These are phyloP conservation scores for Dinochytrium kinnereticum DNA, from an alignment of 371 early-diverging fungal species.

Conservation along the genomic window DNA sequence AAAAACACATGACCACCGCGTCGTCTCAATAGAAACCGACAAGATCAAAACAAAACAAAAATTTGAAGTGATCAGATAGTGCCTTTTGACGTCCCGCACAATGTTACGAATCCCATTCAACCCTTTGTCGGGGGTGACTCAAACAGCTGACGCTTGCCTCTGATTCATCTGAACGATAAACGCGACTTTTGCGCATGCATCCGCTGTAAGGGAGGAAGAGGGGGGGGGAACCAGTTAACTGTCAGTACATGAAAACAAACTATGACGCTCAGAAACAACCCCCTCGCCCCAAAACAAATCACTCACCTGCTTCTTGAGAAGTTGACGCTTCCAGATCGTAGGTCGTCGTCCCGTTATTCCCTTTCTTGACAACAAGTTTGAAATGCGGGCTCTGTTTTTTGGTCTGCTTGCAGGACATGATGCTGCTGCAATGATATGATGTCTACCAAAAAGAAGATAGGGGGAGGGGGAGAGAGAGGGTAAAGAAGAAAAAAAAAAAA, in stretches of 20 bases:
- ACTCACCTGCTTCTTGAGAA: conserved; percentile 41
- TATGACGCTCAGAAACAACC: too few species aligned
- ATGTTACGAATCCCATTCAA: too few species aligned
- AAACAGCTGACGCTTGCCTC: neutral
- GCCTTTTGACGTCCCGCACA: too few species aligned
- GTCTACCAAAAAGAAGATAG: conserved; percentile 47
- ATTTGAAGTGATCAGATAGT: too few species aligned
- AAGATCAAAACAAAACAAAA: too few species aligned
- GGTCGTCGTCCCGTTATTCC: conserved; percentile 16
- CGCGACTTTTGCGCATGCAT: conserved; percentile 42
- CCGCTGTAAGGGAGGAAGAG: conserved; percentile 25
- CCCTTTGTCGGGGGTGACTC: too few species aligned
- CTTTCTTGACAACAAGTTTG: conserved; percentile 65
- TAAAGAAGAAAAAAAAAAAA: too few species aligned
- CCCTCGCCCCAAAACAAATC: neutral
- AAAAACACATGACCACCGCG: too few species aligned
- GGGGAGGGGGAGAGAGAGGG: too few species aligned
- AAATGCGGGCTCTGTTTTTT: conserved; percentile 77
- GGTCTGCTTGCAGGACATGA: conserved; percentile 78
- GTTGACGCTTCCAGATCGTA: conserved; percentile 47
- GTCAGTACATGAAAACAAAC: too few species aligned
- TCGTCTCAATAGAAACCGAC: too few species aligned
- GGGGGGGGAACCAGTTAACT: neutral
- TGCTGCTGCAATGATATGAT: conserved; percentile 78
- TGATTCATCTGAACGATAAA: conserved; percentile 39